A percentile compares a stretch with the other conserved stretches of the same genome.
Conservation (phyloP, 179 eudicot species). For the Silene noctiflora region DNA sequence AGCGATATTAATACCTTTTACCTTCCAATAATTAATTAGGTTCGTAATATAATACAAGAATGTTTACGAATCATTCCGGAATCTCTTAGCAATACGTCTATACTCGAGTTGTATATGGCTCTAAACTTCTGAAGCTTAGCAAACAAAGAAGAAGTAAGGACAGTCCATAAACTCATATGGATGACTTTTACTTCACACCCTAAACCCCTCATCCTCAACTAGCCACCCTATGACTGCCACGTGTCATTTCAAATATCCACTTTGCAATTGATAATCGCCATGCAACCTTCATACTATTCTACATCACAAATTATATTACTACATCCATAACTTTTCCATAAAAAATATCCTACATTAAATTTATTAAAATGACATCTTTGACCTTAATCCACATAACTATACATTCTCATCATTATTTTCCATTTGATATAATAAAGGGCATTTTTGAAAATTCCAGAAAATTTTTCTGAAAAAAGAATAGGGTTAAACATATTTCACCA, state of each 20-base stretch:
- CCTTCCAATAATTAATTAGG: too few relatives aligned
- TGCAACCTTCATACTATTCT: conserved; percentile 45
- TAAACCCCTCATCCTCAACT: conserved; percentile 61
- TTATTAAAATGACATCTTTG: conserved; percentile 10
- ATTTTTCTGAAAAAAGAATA: too few relatives aligned
- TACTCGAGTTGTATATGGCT: not conserved
- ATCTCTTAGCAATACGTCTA: too few relatives aligned
- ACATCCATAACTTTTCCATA: conserved; percentile 18
- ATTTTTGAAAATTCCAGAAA: not conserved
- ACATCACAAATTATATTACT: conserved; percentile 38
- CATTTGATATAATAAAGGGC: conserved; percentile 16
- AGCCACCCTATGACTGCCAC: conserved; percentile 58
- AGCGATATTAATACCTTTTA: too few relatives aligned
- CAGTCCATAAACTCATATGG: not conserved
- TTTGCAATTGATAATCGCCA: conserved; percentile 42
- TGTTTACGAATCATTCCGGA: too few relatives aligned
- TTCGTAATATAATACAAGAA: too few relatives aligned
- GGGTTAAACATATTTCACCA: not conserved
- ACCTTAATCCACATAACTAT: conserved; percentile 5
- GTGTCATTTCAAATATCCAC: conserved; percentile 66
- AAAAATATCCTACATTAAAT: not conserved
- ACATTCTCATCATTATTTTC: not conserved
- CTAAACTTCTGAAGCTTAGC: not conserved
- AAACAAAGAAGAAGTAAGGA: not conserved
- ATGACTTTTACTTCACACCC: conserved; percentile 34